phyloP scores from a whole-genome alignment of 2,329 filamentous ascomycete species.

The Epichloe uncinata region DNA sequence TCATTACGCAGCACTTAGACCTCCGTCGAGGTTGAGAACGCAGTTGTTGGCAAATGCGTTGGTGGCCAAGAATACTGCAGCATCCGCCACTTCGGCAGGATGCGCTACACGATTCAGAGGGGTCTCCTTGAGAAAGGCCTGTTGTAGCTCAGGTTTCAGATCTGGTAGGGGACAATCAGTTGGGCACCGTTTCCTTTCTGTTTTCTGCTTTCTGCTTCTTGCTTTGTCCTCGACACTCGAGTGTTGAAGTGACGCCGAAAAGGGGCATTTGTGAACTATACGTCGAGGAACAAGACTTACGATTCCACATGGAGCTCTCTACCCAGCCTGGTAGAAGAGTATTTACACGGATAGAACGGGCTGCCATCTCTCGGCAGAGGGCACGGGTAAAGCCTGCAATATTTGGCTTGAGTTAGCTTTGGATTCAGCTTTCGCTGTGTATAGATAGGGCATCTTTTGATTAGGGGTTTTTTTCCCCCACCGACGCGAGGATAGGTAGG shows the following conservation, averaged over 20 bases:
- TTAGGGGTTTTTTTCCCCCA: no score
- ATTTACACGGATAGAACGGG: conserved; percentile 58
- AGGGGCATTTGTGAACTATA: conserved; percentile 4
- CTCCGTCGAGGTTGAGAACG: conserved; percentile 74
- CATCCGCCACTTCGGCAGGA: conserved; percentile 64
- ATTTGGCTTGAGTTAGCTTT: conserved; percentile 1
- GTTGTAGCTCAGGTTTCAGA: conserved; percentile 24
- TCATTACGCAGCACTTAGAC: conserved; percentile 52
- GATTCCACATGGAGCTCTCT: conserved; percentile 63
- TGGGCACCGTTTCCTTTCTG: conserved; percentile 4
- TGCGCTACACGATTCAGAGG: conserved; percentile 54
- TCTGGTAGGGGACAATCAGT: conserved; percentile 28
- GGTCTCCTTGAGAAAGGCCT: conserved; percentile 35
- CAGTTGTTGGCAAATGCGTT: conserved; percentile 83
- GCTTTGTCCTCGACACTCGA: not conserved
- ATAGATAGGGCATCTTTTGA: conserved; percentile 4
- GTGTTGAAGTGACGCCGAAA: not conserved
- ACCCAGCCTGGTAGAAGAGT: conserved; percentile 75
- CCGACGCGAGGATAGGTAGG: not conserved
- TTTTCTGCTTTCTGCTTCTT: not conserved
- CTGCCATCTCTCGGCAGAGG: conserved; percentile 48
- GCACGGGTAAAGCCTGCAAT: conserved; percentile 52
- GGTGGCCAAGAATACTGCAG: conserved; percentile 60
- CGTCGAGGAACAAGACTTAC: conserved; percentile 31
- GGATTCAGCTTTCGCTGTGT: conserved; percentile 2